A percentile compares a stretch with the other conserved stretches of the same genome.
Evolutionary conservation across 2,329 filamentous ascomycete species (phyloP).

Genomic region (Colletotrichum viniferum): DNA sequence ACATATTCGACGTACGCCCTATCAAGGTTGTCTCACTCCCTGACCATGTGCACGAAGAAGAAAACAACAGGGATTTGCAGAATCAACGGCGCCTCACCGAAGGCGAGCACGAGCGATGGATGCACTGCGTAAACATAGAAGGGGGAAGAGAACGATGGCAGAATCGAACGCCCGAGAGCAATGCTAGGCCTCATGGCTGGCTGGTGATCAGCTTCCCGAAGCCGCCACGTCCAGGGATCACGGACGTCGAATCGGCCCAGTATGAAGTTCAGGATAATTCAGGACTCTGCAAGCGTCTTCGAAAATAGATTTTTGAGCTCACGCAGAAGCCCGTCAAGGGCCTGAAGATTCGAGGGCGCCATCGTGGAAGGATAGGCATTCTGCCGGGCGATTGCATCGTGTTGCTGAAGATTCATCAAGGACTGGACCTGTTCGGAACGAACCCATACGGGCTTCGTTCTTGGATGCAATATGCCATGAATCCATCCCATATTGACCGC

Average conservation of each 20-base stretch:
- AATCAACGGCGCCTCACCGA: background rate
- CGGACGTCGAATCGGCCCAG: background rate
- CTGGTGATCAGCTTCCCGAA: slow-evolving; percentile 3
- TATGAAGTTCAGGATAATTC: slow-evolving; percentile 18
- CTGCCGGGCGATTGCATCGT: background rate
- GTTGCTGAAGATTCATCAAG: background rate
- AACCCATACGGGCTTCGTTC: background rate
- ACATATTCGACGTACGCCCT: slow-evolving; percentile 6
- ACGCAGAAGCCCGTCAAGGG: background rate
- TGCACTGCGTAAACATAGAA: background rate
- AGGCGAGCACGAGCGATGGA: slow-evolving; percentile 1
- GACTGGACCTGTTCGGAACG: background rate
- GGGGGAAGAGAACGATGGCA: background rate
- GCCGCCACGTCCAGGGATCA: slow-evolving; percentile 1
- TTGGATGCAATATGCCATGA: background rate
- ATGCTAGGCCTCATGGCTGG: background rate
- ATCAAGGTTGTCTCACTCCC: slow-evolving; percentile 5
- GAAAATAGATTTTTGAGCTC: slow-evolving; percentile 9
- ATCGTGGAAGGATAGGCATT: background rate
- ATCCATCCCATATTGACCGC: background rate
- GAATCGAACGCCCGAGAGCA: background rate
- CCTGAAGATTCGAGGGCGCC: background rate
- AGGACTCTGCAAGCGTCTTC: slow-evolving; percentile 9
- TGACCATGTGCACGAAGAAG: background rate
- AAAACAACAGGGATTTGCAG: background rate